Percentiles rank a stretch among this genome's conserved stretches.
Conservation (phyloP, 2,329 filamentous ascomycete species). For the Xylaria sp. region DNA sequence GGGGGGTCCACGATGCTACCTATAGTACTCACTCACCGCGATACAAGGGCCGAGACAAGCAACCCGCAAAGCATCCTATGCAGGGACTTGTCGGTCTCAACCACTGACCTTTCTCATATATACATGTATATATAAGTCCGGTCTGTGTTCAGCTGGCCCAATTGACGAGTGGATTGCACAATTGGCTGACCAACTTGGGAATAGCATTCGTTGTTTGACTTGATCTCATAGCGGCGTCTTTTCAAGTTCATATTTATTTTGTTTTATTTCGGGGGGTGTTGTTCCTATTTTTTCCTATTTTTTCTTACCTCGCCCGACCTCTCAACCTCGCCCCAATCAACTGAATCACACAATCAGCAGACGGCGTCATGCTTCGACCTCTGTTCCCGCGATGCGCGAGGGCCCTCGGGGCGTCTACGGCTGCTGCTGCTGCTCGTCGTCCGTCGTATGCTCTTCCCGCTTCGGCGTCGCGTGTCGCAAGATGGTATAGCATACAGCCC, state of each 20-base stretch:
- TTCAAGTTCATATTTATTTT: background rate
- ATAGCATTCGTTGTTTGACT: background rate
- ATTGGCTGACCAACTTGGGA: background rate
- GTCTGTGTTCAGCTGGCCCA: background rate
- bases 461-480: conserved; percentile 48
- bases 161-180: background rate
- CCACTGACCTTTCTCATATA: background rate
- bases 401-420: conserved; percentile 49
- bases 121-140: background rate
- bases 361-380: conserved; percentile 58
- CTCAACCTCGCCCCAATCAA: background rate
- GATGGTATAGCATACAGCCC: conserved; percentile 66
- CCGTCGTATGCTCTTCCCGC: conserved; percentile 50
- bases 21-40: background rate
- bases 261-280: background rate
- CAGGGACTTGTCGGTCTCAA: no score
- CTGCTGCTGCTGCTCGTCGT: conserved; percentile 43
- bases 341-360: background rate
- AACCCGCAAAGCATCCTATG: background rate
- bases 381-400: conserved; percentile 56
- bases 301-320: background rate
- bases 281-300: background rate
- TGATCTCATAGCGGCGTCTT: background rate
- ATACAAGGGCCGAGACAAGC: background rate
- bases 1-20: background rate